Conservation (phyloP, 2,329 filamentous ascomycete genomes). For the Akanthomyces uredinophilus region DNA sequence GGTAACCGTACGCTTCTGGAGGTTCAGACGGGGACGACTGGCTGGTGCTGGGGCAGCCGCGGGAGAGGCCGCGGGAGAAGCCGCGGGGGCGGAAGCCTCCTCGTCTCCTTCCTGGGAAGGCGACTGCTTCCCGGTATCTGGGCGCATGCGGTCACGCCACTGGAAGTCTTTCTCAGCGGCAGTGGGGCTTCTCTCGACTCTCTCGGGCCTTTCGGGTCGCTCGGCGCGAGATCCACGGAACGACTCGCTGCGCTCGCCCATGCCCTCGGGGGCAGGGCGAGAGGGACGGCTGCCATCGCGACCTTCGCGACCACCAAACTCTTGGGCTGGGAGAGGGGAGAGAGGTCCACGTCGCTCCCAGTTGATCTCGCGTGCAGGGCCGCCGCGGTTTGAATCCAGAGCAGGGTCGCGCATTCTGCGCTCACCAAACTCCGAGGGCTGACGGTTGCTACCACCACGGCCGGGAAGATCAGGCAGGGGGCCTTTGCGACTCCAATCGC, state of each 20-base stretch:
- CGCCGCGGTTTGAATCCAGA: constrained; percentile 44
- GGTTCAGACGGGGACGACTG: constrained; percentile 76
- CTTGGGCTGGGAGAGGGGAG: constrained; percentile 58
- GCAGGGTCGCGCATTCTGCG: constrained; percentile 63
- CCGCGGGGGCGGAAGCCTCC: constrained; percentile 67
- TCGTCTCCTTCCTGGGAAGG: constrained; percentile 68
- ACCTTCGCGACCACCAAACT: constrained; percentile 37
- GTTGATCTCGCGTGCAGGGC: constrained; percentile 64
- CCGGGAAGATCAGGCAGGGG: constrained; percentile 71
- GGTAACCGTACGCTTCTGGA: constrained; percentile 85
- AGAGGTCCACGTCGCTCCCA: constrained; percentile 96
- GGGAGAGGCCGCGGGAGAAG: constrained; percentile 44
- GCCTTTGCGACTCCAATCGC: constrained; percentile 90
- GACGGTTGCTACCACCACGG: constrained; percentile 39
- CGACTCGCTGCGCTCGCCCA: constrained; percentile 54
- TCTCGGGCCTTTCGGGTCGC: constrained; percentile 57
- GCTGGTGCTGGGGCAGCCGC: constrained; percentile 45
- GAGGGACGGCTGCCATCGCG: constrained; percentile 52
- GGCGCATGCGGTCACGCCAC: constrained; percentile 88
- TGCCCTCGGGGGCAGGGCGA: constrained; percentile 41
- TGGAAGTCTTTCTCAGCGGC: constrained; percentile 90
- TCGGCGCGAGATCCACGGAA: constrained; percentile 58
- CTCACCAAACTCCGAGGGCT: constrained; percentile 46
- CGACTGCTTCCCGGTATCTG: constrained; percentile 62
- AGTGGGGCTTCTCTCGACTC: constrained; percentile 65